Conservation (phyloP, 2,329 filamentous ascomycete species). For the Lecanoromycetidae sp. region DNA sequence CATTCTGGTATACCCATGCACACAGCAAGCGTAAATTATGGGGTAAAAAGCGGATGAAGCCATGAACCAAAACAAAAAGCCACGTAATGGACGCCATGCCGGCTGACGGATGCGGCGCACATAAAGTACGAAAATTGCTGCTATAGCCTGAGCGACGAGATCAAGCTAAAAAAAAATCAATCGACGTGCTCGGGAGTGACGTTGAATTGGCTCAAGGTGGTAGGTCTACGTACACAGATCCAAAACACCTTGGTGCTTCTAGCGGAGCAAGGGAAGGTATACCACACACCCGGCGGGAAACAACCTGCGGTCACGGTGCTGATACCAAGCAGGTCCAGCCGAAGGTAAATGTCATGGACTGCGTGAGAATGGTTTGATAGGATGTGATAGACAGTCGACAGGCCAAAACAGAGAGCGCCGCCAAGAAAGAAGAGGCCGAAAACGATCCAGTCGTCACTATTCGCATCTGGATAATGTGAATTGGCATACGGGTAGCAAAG, state of each 20-base stretch:
- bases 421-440: constrained; percentile 17
- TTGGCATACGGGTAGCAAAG: constrained; percentile 4
- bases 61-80: constrained; percentile 13
- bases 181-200: neutral
- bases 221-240: neutral
- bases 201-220: too few species aligned
- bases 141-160: constrained; percentile 6
- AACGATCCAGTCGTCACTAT: constrained; percentile 16
- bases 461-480: neutral
- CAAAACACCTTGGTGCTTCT: constrained; percentile 11
- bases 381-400: constrained; percentile 22
- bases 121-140: constrained; percentile 11
- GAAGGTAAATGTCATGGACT: constrained; percentile 19
- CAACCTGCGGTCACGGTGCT: constrained; percentile 10
- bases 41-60: constrained; percentile 15
- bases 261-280: constrained; percentile 9
- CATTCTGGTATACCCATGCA: constrained; percentile 8
- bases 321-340: constrained; percentile 17
- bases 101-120: constrained; percentile 8
- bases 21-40: constrained; percentile 9
- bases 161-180: constrained; percentile 3
- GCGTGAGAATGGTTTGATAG: constrained; percentile 23
- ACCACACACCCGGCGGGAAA: constrained; percentile 13
- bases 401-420: constrained; percentile 16
- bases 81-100: constrained; percentile 9